Evolutionary conservation across 176 grass and related monocot genomes (phyloP).

Genomic region (bread wheat (Triticum aestivum)): DNA sequence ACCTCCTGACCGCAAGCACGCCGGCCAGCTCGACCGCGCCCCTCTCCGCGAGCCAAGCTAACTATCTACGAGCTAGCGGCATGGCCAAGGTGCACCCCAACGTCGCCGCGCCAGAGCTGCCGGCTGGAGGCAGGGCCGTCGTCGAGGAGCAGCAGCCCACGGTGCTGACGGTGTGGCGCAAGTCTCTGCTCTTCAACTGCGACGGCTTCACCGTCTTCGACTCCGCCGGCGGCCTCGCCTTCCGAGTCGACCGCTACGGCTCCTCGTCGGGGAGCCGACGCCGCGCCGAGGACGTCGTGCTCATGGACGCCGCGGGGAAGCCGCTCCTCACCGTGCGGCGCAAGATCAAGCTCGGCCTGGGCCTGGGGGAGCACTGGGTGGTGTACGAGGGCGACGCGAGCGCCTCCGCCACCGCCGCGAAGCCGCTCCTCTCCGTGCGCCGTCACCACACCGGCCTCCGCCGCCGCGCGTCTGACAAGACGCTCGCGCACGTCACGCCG

Average conservation of each 20-base stretch:
- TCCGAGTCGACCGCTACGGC: constrained; percentile 73
- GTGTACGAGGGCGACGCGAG: constrained; percentile 66
- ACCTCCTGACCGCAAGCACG: background rate
- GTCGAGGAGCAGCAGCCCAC: background rate
- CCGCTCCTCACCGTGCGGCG: constrained; percentile 21
- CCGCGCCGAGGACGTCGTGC: constrained; percentile 51
- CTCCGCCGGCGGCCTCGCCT: constrained; percentile 60
- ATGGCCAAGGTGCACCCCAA: constrained; percentile 67
- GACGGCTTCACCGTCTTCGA: constrained; percentile 77
- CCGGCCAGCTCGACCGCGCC: background rate
- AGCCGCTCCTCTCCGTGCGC: constrained; percentile 53
- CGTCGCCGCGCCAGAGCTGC: background rate
- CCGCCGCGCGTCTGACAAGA: constrained; percentile 31
- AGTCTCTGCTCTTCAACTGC: constrained; percentile 74
- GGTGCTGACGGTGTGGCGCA: constrained; percentile 74
- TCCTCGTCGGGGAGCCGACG: background rate
- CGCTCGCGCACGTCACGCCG: constrained; percentile 41
- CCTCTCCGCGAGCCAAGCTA: background rate
- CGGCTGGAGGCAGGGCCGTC: background rate
- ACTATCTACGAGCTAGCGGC: background rate
- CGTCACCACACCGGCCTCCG: constrained; percentile 39
- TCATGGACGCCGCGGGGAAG: constrained; percentile 52
- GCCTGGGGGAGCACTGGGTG: constrained; percentile 44
- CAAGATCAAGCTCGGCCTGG: background rate
- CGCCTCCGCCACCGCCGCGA: background rate